These are phyloP conservation scores for Pythium aquatile DNA, from an alignment of 352 stramenopile genomes.

Conservation along the genomic window DNA sequence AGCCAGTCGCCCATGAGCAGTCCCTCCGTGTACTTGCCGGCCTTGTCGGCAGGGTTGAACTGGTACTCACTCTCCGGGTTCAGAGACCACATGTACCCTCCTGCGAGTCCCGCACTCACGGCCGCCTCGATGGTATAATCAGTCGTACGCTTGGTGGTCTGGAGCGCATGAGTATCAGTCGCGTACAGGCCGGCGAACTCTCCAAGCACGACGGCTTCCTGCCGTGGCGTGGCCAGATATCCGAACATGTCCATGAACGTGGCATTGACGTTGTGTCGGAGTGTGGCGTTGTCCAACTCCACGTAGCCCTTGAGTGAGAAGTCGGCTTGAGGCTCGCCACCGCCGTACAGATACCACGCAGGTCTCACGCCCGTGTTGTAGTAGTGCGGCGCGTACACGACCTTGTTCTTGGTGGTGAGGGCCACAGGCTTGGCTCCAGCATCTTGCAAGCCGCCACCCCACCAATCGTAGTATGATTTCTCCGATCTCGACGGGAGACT, in stretches of 20 bases:
- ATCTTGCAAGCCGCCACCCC: slow-evolving; percentile 64
- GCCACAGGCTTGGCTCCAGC: slow-evolving; percentile 38
- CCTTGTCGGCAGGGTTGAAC: slow-evolving; percentile 62
- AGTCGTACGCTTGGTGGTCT: slow-evolving; percentile 72
- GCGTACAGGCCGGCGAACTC: slow-evolving; percentile 77
- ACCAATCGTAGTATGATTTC: slow-evolving; percentile 79
- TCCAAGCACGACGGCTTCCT: slow-evolving; percentile 46
- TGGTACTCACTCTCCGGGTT: slow-evolving; percentile 78
- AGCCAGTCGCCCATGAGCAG: slow-evolving; percentile 72
- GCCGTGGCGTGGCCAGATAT: slow-evolving; percentile 40
- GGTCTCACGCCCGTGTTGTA: slow-evolving; percentile 76
- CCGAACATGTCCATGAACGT: slow-evolving; percentile 83
- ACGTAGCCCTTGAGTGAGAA: slow-evolving; percentile 39
- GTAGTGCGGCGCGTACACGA: slow-evolving; percentile 81
- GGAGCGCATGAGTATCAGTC: slow-evolving; percentile 58
- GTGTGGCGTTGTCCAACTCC: slow-evolving; percentile 52
- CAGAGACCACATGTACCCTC: slow-evolving; percentile 84
- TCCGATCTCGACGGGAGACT: slow-evolving; percentile 34
- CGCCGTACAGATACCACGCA: slow-evolving; percentile 69
- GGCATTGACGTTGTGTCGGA: slow-evolving; percentile 40
- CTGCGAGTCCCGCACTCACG: slow-evolving; percentile 45
- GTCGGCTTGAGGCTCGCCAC: slow-evolving; percentile 25
- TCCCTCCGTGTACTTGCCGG: slow-evolving; percentile 61
- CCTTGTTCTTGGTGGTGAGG: slow-evolving; percentile 62
- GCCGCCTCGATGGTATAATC: slow-evolving; percentile 65